Evolutionary conservation across 768 basidiomycete species (phyloP).

Genomic region (Collybia nuda): DNA sequence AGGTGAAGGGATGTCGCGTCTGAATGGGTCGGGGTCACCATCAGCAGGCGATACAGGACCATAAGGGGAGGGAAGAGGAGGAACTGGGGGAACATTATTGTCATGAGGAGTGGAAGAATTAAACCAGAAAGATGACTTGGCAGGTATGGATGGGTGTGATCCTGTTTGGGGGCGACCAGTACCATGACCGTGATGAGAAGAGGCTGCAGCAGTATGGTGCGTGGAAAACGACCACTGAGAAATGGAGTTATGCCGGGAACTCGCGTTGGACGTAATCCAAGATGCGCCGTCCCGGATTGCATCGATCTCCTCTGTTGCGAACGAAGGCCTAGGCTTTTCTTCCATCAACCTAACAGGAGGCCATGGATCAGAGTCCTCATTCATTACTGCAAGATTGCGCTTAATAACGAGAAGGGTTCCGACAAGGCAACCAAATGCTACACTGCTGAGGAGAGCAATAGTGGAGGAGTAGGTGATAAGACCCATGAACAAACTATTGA

Average conservation of each 20-base stretch:
- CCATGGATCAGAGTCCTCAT: constrained; percentile 57
- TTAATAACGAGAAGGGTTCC: constrained; percentile 65
- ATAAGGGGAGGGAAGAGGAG: constrained; percentile 65
- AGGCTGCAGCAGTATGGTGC: constrained; percentile 44
- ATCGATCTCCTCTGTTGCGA: constrained; percentile 72
- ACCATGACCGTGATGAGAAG: constrained; percentile 33
- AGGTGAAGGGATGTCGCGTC: constrained; percentile 46
- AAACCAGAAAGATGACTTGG: constrained; percentile 69
- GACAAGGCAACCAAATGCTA: constrained; percentile 58
- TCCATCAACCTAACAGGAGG: constrained; percentile 53
- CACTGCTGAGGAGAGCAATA: constrained; percentile 49
- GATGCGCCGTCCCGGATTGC: constrained; percentile 73
- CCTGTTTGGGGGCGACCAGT: constrained; percentile 31
- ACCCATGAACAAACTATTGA: constrained; percentile 59
- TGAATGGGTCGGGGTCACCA: constrained; percentile 63
- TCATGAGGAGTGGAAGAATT: constrained; percentile 42
- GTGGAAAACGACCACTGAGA: constrained; percentile 78
- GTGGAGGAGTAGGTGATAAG: constrained; percentile 56
- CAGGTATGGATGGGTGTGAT: constrained; percentile 42
- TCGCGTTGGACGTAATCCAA: constrained; percentile 75
- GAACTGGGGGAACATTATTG: constrained; percentile 61
- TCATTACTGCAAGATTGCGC: constrained; percentile 57
- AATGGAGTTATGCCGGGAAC: constrained; percentile 54
- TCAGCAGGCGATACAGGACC: constrained; percentile 41
- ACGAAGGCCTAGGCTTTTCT: constrained; percentile 59